Base-by-base conservation (phyloP, 2,329 filamentous ascomycete genomes). In the Venturiaceae sp. region DNA sequence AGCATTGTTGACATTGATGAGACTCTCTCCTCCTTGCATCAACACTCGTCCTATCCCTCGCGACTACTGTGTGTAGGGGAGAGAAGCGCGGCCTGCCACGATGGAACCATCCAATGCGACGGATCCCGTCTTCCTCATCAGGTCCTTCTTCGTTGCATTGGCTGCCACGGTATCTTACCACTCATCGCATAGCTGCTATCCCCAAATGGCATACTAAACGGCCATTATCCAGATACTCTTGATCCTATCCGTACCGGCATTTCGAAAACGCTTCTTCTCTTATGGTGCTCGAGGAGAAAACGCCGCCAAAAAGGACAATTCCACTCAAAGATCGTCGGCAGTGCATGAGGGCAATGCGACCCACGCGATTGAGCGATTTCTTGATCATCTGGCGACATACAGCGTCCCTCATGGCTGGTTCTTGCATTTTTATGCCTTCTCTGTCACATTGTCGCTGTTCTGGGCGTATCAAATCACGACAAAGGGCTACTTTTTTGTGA, bases 351-450 rank as follows among this genome's bases (percentile, higher is more conserved):
- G 67, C 66, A 69, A 58, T 68, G 32, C 55, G 28, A 32, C 54
- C 53, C 41, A 8, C 44, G 23, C 44, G 13, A 50, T 30, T 30
- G 23, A 30, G 26, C 13, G 5, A 30, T 30, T 76, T 50, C 73
- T 84, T 60, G 81, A 84, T 64, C 68, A 68, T 59, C 66, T 81
- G 21, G 78, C 81, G 34, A 73, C 71, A 37, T 70, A 80, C 63
- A 82, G 83, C 68, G 86, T 96, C 36, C 91, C 92, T 23, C 94
- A 97, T 73, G 81, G 81, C 62, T 97, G 89, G 85, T 97, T 97
- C 71, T 81, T 80, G 46, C 88, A 94, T 65, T 97, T 96, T 74
- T 97, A 99, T 70, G 68, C 88, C 57, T 70, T 84, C 36, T 92
- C 89, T 3, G 74, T 91, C 4, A 68, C 75, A 1, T 84, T 83